Evolutionary conservation across 164 flowering plant species (phyloP).

Genomic region (Akebia trifoliata): DNA sequence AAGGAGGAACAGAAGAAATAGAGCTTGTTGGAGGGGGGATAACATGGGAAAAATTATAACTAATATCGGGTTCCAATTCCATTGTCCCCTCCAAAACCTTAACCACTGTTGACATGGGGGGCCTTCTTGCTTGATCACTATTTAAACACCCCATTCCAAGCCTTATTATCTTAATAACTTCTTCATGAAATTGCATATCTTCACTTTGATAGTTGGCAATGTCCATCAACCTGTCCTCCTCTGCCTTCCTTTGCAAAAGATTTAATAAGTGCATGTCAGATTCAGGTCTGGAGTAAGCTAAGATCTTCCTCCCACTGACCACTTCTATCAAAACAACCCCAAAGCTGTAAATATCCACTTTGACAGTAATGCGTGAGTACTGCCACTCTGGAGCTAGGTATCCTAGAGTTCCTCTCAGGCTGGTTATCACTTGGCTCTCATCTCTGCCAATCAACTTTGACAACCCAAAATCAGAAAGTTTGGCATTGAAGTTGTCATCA

Average conservation of each 20-base stretch:
- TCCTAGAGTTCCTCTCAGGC: not conserved
- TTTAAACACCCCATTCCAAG: constrained; percentile 23
- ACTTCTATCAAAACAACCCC: constrained; percentile 26
- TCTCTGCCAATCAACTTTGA: constrained; percentile 12
- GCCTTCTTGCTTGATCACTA: constrained; percentile 13
- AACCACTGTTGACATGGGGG: constrained; percentile 20
- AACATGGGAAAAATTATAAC: not conserved
- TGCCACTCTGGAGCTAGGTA: constrained; percentile 7
- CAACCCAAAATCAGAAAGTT: constrained; percentile 26
- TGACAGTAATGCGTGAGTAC: constrained; percentile 12
- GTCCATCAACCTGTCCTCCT: constrained; percentile 10
- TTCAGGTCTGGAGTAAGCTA: constrained; percentile 13
- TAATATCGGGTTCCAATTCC: constrained; percentile 5
- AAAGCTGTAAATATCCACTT: constrained; percentile 28
- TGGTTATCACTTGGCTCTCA: constrained; percentile 22
- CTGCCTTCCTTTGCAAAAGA: constrained; percentile 9
- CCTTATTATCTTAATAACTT: constrained; percentile 13
- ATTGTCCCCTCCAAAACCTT: constrained; percentile 23
- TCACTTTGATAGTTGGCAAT: not conserved
- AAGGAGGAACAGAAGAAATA: too few species aligned
- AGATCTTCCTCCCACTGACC: constrained; percentile 20
- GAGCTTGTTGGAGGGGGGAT: not conserved
- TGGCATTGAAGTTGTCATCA: constrained; percentile 19
- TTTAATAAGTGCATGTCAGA: constrained; percentile 1
- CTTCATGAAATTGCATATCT: constrained; percentile 9